phyloP scores from a whole-genome alignment of 352 stramenopile species.

The Pythium apleroticum region DNA sequence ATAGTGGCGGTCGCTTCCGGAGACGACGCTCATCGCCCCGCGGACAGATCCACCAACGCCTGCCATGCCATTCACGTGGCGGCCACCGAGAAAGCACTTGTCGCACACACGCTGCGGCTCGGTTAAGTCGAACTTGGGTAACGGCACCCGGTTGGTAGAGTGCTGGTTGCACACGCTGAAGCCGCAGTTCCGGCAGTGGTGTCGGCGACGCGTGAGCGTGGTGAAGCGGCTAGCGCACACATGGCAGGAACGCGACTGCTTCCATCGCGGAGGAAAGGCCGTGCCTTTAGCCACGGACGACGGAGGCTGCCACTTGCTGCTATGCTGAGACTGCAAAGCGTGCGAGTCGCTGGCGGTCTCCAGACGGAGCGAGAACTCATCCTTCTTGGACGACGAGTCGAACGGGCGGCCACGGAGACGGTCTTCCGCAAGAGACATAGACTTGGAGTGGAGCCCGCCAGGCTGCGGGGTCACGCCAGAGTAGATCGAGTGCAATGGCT shows the following conservation, averaged over 20 bases:
- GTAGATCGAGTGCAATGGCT: slow-evolving; percentile 39
- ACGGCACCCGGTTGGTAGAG: slow-evolving; percentile 74
- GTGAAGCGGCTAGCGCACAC: slow-evolving; percentile 57
- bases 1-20: slow-evolving; percentile 25
- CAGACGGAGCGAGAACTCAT: slow-evolving; percentile 32
- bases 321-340: slow-evolving; percentile 31
- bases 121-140: slow-evolving; percentile 69
- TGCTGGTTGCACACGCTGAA: slow-evolving; percentile 73
- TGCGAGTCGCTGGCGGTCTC: slow-evolving; percentile 38
- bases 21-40: slow-evolving; percentile 14
- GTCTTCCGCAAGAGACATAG: slow-evolving; percentile 54
- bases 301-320: slow-evolving; percentile 24
- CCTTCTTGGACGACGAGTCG: slow-evolving; percentile 55
- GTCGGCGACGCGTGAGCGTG: slow-evolving; percentile 69
- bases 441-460: slow-evolving; percentile 43
- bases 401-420: slow-evolving; percentile 63
- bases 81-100: slow-evolving; percentile 73
- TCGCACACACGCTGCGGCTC: slow-evolving; percentile 79
- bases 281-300: slow-evolving; percentile 19
- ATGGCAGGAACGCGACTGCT: slow-evolving; percentile 70
- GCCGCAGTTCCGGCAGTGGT: slow-evolving; percentile 83
- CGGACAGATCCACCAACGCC: slow-evolving; percentile 2
- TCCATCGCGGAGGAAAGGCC: slow-evolving; percentile 70
- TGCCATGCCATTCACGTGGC: slow-evolving; percentile 42
- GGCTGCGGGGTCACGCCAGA: slow-evolving; percentile 25